Evolutionary conservation across 1,284 basidiomycete species (phyloP).

Genomic region (Microbotryum scabiosae): DNA sequence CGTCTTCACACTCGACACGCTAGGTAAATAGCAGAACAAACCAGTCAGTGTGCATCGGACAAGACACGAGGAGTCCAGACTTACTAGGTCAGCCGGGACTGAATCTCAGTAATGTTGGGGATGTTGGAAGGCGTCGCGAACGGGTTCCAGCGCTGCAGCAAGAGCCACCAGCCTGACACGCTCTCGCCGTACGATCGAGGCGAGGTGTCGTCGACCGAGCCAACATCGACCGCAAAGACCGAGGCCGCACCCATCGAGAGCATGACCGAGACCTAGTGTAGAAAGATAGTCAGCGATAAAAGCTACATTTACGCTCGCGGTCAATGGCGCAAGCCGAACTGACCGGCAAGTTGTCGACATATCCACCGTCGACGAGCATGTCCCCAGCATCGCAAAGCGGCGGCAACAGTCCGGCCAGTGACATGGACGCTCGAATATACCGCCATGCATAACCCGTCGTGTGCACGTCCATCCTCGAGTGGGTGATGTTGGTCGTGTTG

Average conservation of each 20-base stretch:
- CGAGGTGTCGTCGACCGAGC: conserved; percentile 89
- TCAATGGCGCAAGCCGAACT: conserved; percentile 27
- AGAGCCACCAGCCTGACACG: conserved; percentile 92
- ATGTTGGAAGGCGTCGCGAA: conserved; percentile 52
- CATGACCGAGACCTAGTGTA: conserved; percentile 70
- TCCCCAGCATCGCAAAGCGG: conserved; percentile 91
- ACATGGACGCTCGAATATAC: conserved; percentile 87
- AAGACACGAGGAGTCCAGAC: conserved; percentile 34
- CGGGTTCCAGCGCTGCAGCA: conserved; percentile 69
- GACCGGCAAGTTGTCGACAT: conserved; percentile 88
- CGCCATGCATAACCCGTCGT: conserved; percentile 47
- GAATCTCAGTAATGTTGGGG: conserved; percentile 92
- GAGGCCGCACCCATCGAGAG: conserved; percentile 80
- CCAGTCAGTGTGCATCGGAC: conserved; percentile 5
- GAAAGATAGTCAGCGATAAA: conserved; percentile 16
- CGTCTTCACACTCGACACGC: conserved; percentile 90
- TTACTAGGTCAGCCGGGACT: conserved; percentile 88
- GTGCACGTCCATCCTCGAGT: conserved; percentile 94
- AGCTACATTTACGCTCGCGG: too few relatives aligned
- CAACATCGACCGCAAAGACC: conserved; percentile 95
- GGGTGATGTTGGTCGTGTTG: conserved; percentile 98
- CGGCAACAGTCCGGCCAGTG: conserved; percentile 86
- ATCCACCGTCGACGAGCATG: conserved; percentile 79
- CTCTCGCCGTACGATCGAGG: conserved; percentile 91
- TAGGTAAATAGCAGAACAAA: conserved; percentile 38